Conservation (phyloP, 164 flowering plant species). For the Magnolia officinalis region DNA sequence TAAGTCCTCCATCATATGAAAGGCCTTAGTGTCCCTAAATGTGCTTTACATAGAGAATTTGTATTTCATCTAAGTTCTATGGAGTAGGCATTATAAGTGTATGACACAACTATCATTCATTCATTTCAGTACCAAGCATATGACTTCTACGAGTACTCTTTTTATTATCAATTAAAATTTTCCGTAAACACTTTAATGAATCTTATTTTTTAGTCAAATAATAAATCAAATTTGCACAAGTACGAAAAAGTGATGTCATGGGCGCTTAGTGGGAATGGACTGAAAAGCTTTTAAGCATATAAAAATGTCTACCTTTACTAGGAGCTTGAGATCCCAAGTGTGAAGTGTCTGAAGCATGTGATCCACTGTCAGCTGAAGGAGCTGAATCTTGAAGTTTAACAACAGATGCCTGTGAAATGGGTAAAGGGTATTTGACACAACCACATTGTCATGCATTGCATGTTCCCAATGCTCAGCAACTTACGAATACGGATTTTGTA, state of each 20-base stretch:
- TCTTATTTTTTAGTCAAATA: background rate
- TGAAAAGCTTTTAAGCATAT: background rate
- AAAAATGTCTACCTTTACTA: slow-evolving; percentile 43
- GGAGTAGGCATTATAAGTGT: background rate
- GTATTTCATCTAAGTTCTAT: background rate
- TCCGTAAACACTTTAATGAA: background rate
- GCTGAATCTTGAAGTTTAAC: slow-evolving; percentile 42
- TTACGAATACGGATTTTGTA: background rate
- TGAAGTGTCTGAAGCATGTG: slow-evolving; percentile 41
- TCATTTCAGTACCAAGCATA: background rate
- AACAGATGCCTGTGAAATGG: slow-evolving; percentile 43
- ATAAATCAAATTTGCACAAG: background rate
- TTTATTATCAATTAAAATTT: background rate
- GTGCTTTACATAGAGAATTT: too few relatives aligned
- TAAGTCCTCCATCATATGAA: too few relatives aligned
- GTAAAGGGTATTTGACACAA: background rate
- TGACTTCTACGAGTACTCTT: background rate
- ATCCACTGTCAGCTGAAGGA: slow-evolving; percentile 41
- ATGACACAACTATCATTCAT: too few relatives aligned
- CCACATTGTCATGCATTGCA: background rate
- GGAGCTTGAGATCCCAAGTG: slow-evolving; percentile 41
- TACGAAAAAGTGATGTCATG: background rate
- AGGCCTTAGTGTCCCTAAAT: too few relatives aligned
- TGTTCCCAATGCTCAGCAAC: background rate
- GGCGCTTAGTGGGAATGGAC: background rate